Base-by-base conservation (phyloP, 805 yeast genomes). In the Myxozyma mucilagina region DNA sequence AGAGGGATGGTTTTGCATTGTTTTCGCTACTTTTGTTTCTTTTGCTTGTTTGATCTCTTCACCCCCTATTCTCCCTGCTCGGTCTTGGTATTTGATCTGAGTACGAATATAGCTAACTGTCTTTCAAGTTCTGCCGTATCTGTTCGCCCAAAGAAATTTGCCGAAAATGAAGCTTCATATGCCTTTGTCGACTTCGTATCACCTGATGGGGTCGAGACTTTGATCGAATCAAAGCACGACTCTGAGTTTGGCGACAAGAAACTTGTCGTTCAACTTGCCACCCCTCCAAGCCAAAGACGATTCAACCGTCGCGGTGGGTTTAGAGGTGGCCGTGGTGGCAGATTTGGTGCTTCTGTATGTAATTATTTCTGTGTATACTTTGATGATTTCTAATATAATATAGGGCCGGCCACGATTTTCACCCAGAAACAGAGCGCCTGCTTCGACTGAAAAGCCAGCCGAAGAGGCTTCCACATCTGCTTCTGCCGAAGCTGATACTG, bases 141-240 rank as follows among this genome's bases (percentile, higher is more conserved):
- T 31, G 32, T 61, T 1, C 66, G 56, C 14, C 53, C 59, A 13
- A 47, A 48, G 39, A 20, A 36, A 45, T 60, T 41, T 32, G 54
- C 52, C 36, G 38, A 35, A 4, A 55, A 34, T 31, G 49, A n/a
- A 45, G 66, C 83, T 65, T 93, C 94, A 3, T 80, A 83, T 54
- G 90, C 89, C 7, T 54, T 79, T 80, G 74, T 81, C 78, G 53
- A 81, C 78, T 51, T 73, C 81, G 59, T 51, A n/a, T 75, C 77
- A 16, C 75, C 76, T n/a, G 78, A 73, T 1, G 76, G 71, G 18
- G 79, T 79, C 1, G 73, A 73, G 3, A 73, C 73, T n/a, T 83
- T 86, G 1, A 73, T 82, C 48, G 75, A 69, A 18, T 70, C 71
- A 18, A 72, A 82, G 60, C 66, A 75, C 44, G 74, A 71, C 36